Percentiles rank a stretch among this genome's conserved stretches.
These are phyloP conservation scores for Ephemerocybe angulata DNA, from an alignment of 768 basidiomycete species.

Conservation along the genomic window DNA sequence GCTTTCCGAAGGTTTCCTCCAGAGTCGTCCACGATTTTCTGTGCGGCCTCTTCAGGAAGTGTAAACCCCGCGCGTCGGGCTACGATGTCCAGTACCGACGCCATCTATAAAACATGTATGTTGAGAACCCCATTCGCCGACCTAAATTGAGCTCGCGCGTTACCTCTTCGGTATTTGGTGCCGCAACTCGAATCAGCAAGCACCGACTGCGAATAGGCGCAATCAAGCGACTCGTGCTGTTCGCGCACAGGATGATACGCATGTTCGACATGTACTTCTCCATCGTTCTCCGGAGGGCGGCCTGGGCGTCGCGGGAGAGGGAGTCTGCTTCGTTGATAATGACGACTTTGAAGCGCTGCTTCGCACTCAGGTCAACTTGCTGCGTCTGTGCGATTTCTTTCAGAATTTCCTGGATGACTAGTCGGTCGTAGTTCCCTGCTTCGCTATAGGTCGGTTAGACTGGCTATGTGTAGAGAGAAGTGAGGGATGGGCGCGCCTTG, in stretches of 20 bases:
- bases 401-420: slow-evolving; percentile 93
- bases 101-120: slow-evolving; percentile 83
- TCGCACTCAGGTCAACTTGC: slow-evolving; percentile 93
- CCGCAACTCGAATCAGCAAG: slow-evolving; percentile 88
- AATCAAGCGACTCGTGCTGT: slow-evolving; percentile 92
- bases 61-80: slow-evolving; percentile 76
- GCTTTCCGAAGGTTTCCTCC: slow-evolving; percentile 94
- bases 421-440: slow-evolving; percentile 90
- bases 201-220: slow-evolving; percentile 96
- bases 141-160: neutral
- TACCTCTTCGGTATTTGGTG: slow-evolving; percentile 78
- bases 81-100: slow-evolving; percentile 70
- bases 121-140: neutral
- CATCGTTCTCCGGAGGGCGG: slow-evolving; percentile 95
- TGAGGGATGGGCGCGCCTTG: slow-evolving; percentile 59
- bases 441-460: slow-evolving; percentile 52
- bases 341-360: slow-evolving; percentile 98
- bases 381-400: slow-evolving; percentile 99
- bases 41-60: slow-evolving; percentile 72
- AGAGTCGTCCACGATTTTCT: slow-evolving; percentile 77
- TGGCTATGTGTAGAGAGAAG: neutral
- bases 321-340: slow-evolving; percentile 98
- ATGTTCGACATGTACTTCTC: slow-evolving; percentile 99
- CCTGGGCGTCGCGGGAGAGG: slow-evolving; percentile 92
- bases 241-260: slow-evolving; percentile 94